Percentiles rank a stretch among this genome's conserved stretches.
These are phyloP conservation scores for Debaryomyces nepalensis DNA, from an alignment of 1,139 yeast genomes.

Conservation along the genomic window DNA sequence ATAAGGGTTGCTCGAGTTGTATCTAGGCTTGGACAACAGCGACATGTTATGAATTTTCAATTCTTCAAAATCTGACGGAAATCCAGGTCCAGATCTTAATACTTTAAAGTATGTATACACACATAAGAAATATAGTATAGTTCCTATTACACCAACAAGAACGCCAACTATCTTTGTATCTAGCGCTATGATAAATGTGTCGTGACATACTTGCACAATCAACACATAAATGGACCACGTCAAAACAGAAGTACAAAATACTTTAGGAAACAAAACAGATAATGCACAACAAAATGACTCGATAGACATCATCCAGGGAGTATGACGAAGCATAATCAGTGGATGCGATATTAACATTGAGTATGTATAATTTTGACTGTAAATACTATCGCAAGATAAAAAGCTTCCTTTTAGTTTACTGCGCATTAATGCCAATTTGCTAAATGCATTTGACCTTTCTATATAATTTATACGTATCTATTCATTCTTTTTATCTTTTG, in stretches of 20 bases:
- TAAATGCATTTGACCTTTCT: background rate
- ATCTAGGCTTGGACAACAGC: slow-evolving; percentile 13
- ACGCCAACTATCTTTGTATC: slow-evolving; percentile 18
- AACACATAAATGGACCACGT: slow-evolving; percentile 64
- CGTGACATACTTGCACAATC: slow-evolving; percentile 22
- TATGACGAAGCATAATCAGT: slow-evolving; percentile 23
- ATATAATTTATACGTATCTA: slow-evolving; percentile 6
- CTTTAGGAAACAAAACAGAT: slow-evolving; percentile 62
- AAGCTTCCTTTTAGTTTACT: background rate
- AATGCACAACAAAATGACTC: slow-evolving; percentile 50
- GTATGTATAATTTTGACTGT: background rate
- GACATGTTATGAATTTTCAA: slow-evolving; percentile 23
- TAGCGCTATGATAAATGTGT: slow-evolving; percentile 21
- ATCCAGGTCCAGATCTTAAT: slow-evolving; percentile 66
- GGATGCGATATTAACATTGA: slow-evolving; percentile 31
- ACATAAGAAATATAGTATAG: slow-evolving; percentile 29
- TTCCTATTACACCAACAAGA: slow-evolving; percentile 21
- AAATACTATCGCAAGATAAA: background rate
- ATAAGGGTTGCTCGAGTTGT: slow-evolving; percentile 20
- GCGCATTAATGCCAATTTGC: background rate
- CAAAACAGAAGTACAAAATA: slow-evolving; percentile 53
- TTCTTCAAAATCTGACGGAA: slow-evolving; percentile 50
- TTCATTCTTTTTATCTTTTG: slow-evolving; percentile 6
- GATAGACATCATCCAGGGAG: slow-evolving; percentile 20
- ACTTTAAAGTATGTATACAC: slow-evolving; percentile 57